A percentile compares a stretch with the other conserved stretches of the same genome.
Conservation (phyloP, 139 green algal species). For the Haematococcus sp. region DNA sequence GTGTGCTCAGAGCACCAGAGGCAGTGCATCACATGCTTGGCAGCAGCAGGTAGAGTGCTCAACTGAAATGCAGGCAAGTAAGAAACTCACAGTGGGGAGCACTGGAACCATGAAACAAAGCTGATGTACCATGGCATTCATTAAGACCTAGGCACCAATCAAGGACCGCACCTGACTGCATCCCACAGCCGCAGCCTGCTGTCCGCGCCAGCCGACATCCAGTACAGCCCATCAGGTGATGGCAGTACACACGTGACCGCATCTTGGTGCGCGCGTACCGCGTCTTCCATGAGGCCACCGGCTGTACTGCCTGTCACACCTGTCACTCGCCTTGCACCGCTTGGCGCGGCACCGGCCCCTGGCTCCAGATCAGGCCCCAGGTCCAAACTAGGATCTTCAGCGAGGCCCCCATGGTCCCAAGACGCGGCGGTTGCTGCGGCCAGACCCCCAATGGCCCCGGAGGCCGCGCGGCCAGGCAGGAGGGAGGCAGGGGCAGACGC, state of each 20-base stretch:
- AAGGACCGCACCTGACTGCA: constrained; percentile 14
- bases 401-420: too few relatives aligned
- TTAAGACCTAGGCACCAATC: background rate
- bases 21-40: too few relatives aligned
- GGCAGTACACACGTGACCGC: constrained; percentile 51
- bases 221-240: constrained; percentile 61
- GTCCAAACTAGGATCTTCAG: too few relatives aligned
- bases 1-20: too few relatives aligned
- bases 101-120: background rate
- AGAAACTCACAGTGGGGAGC: background rate
- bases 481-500: too few relatives aligned
- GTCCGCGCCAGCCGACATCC: constrained; percentile 73
- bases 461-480: too few relatives aligned
- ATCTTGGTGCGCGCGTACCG: constrained; percentile 34
- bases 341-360: background rate
- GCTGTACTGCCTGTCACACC: background rate
- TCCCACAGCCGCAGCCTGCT: constrained; percentile 81
- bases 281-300: constrained; percentile 8
- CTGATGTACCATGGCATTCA: background rate
- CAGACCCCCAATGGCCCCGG: too few relatives aligned
- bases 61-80: too few relatives aligned
- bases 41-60: too few relatives aligned
- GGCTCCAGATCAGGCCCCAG: background rate
- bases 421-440: too few relatives aligned
- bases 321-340: background rate